phyloP scores from a whole-genome alignment of 331 rosid genomes.

The Stylosanthes scabra region DNA sequence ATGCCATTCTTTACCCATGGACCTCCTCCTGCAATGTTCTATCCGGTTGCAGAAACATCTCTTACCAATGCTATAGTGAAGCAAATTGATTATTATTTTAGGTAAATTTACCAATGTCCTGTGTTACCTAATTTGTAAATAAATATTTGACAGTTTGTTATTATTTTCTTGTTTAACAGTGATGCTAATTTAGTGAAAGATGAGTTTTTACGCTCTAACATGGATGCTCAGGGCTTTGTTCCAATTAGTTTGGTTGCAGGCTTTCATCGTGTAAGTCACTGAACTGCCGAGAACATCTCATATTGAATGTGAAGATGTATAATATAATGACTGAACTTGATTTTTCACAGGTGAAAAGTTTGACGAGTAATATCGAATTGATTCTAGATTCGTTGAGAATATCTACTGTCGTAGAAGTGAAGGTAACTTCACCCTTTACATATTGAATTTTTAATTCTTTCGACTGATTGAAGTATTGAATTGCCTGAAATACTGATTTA shows the following conservation, averaged over 20 bases:
- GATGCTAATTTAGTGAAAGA: slow-evolving; percentile 72
- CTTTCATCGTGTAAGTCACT: slow-evolving; percentile 65
- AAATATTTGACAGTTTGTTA: slow-evolving; percentile 21
- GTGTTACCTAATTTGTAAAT: neutral
- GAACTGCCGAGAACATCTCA: too few relatives aligned
- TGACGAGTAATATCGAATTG: slow-evolving; percentile 56
- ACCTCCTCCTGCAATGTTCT: slow-evolving; percentile 58
- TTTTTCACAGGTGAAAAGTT: slow-evolving; percentile 57
- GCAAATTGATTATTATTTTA: slow-evolving; percentile 82
- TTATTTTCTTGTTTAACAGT: slow-evolving; percentile 44
- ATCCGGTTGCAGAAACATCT: slow-evolving; percentile 56
- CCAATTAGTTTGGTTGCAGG: slow-evolving; percentile 60
- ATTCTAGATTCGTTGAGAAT: slow-evolving; percentile 63
- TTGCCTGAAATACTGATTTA: neutral
- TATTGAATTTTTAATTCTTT: neutral
- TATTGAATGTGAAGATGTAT: too few relatives aligned
- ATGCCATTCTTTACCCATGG: slow-evolving; percentile 57
- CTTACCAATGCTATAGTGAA: slow-evolving; percentile 47
- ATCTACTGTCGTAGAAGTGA: slow-evolving; percentile 68
- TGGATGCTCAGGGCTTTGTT: slow-evolving; percentile 89
- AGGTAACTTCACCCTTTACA: slow-evolving; percentile 39
- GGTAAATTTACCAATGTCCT: slow-evolving; percentile 46
- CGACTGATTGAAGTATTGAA: neutral
- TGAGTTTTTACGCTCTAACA: slow-evolving; percentile 56
- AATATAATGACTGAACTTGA: too few relatives aligned